phyloP scores from a whole-genome alignment of 352 stramenopile genomes.

The Phytopythium boreale region DNA sequence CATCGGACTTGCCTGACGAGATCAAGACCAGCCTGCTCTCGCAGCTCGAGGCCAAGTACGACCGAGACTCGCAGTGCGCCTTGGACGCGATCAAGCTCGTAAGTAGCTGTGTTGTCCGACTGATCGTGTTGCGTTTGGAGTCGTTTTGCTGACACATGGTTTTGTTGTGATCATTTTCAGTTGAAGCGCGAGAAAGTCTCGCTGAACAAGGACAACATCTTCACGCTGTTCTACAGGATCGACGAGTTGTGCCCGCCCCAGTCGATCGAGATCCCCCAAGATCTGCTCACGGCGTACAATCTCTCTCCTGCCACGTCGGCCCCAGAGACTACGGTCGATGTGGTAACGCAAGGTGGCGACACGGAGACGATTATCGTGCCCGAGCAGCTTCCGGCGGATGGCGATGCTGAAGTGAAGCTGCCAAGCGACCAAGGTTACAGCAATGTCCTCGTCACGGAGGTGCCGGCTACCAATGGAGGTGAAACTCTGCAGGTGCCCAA shows the following conservation, averaged over 20 bases:
- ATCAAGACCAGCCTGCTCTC: conserved; percentile 35
- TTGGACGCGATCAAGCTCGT: conserved; percentile 38
- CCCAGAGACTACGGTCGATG: not conserved
- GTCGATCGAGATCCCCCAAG: conserved; percentile 14
- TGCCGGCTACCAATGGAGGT: not conserved
- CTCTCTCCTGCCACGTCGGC: not conserved
- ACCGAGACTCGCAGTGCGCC: conserved; percentile 29
- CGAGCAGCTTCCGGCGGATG: not conserved
- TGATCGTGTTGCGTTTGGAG: not conserved
- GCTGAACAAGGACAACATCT: conserved; percentile 23
- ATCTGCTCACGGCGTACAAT: not conserved
- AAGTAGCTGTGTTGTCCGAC: conserved; percentile 1
- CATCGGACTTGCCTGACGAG: conserved; percentile 23
- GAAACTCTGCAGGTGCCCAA: not conserved
- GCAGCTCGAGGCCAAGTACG: conserved; percentile 39
- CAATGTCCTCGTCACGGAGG: not conserved
- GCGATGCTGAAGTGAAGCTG: not conserved
- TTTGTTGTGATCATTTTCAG: conserved; percentile 12
- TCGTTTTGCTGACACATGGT: not conserved
- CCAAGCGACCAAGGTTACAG: not conserved
- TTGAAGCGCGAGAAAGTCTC: conserved; percentile 24
- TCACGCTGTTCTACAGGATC: conserved; percentile 33
- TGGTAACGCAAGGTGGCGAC: not conserved
- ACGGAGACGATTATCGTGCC: not conserved
- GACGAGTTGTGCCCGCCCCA: conserved; percentile 34